phyloP scores from a whole-genome alignment of 495 filamentous ascomycete genomes.

The Hyaloscypha variabilis region DNA sequence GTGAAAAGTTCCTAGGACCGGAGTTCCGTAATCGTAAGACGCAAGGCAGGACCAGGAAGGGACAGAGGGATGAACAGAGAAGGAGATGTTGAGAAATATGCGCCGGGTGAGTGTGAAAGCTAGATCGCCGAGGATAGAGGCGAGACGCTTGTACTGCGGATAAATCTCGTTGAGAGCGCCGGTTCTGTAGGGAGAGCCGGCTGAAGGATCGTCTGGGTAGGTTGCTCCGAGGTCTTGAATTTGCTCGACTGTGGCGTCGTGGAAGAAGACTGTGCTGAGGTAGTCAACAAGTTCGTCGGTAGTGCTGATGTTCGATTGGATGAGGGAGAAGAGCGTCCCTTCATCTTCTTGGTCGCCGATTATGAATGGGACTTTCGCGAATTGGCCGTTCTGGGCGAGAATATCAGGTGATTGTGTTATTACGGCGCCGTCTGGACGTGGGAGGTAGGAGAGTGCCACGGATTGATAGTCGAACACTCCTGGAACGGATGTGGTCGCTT shows the following conservation, averaged over 20 bases:
- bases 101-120: constrained; percentile 19
- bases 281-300: constrained; percentile 61
- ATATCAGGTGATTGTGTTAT: constrained; percentile 59
- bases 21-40: constrained; percentile 65
- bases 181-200: constrained; percentile 65
- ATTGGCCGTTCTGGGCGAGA: constrained; percentile 50
- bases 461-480: constrained; percentile 65
- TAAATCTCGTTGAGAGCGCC: constrained; percentile 65
- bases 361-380: constrained; percentile 56
- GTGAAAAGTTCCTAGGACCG: constrained; percentile 75
- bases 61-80: constrained; percentile 66
- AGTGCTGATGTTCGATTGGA: constrained; percentile 64
- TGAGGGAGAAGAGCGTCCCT: constrained; percentile 62
- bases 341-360: constrained; percentile 62
- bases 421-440: constrained; percentile 61
- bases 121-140: constrained; percentile 68
- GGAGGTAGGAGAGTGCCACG: constrained; percentile 64
- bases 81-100: constrained; percentile 45
- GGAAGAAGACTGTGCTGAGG: constrained; percentile 52
- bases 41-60: constrained; percentile 69
- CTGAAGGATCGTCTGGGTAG: constrained; percentile 44
- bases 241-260: constrained; percentile 36
- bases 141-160: constrained; percentile 72
- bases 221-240: constrained; percentile 45
- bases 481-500: constrained; percentile 68